These are phyloP conservation scores for Senecio squalidus DNA, from an alignment of 140 eudicot species.

Conservation along the genomic window DNA sequence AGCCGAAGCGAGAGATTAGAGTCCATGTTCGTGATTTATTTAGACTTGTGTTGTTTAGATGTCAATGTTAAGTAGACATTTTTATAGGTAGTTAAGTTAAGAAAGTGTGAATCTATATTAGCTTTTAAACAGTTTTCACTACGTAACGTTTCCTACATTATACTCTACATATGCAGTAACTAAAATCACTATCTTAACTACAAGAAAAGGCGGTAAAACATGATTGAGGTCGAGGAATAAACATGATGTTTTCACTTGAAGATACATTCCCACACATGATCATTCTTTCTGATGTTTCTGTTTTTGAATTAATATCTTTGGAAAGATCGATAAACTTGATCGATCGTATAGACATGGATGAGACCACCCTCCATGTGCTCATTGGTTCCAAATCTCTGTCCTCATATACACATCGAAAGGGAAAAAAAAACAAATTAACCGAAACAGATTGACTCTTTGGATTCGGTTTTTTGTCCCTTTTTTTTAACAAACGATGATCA, in stretches of 20 bases:
- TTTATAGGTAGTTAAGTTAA: slow-evolving; percentile 22
- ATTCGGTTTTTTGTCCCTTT: slow-evolving; percentile 8
- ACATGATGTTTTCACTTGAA: slow-evolving; percentile 27
- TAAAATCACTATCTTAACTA: slow-evolving; percentile 21
- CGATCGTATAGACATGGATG: slow-evolving; percentile 5
- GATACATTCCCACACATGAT: slow-evolving; percentile 25
- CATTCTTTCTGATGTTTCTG: slow-evolving; percentile 18
- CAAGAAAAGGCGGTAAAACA: slow-evolving; percentile 21
- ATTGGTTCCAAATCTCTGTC: neutral
- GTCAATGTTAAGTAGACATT: slow-evolving; percentile 3
- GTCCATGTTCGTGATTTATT: slow-evolving; percentile 8
- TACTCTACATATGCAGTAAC: slow-evolving; percentile 21
- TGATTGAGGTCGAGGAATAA: slow-evolving; percentile 15
- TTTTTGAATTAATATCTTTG: neutral
- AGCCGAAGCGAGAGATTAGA: slow-evolving; percentile 24
- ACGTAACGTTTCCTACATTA: slow-evolving; percentile 12
- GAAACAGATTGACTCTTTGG: neutral
- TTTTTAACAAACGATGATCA: slow-evolving; percentile 4
- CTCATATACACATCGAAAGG: neutral
- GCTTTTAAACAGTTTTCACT: slow-evolving; percentile 23
- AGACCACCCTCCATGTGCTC: slow-evolving; percentile 2
- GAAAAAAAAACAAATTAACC: neutral
- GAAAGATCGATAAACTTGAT: slow-evolving; percentile 21
- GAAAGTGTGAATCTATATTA: slow-evolving; percentile 25
- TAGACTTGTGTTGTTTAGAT: slow-evolving; percentile 20